Evolutionary conservation across 2,329 filamentous ascomycete genomes (phyloP), one percentile per base, ranked within the genome.

Genomic region (Hypoxylon sp.): DNA sequence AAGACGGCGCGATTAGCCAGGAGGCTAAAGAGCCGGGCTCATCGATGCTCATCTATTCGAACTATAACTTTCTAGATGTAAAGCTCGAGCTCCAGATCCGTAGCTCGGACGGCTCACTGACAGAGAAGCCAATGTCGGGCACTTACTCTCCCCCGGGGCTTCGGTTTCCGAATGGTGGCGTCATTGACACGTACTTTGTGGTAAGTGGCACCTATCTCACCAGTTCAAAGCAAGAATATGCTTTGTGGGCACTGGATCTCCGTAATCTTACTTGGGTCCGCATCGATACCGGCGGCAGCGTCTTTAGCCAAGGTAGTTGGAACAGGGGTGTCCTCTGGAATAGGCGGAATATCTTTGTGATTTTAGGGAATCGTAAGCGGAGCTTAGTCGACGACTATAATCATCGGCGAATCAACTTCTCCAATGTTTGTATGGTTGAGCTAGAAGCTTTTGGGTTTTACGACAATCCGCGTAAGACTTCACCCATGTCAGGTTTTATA

Each of bases 351-450:
- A 93, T 93, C 0, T 99, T 98, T 81, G 94, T 98, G 34, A 95
- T 99, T 69, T 85, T 99, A 38, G 96, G 96, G 50, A 97, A 98
- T 79, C 89, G 96, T 38, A 97, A 97, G 80, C 86, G 96, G 68
- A 98, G 93, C 73, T 85, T 99, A 32, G 95, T 98, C 0, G 95
- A 99, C 73, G 96, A 99, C 79, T 99, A 99, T 80, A 98, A 98
- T 77, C 96, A 98, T 76, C 91, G 96, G 10, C 91, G 96, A 25
- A 97, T 99, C 80, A 99, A 99, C 80, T 99, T 98, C 78, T 93
- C 92, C 9, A 97, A 99, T 76, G 90, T 98, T 28, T 98, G 96
- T 79, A 92, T 98, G 86, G 95, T 99, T 7, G 96, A 99, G 79
- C 85, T 99, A 10, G 96, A 99, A 78, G 94, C 96, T 0, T 99